Conservation (phyloP, 495 filamentous ascomycete genomes). For the Talaromyces proteolyticus region DNA sequence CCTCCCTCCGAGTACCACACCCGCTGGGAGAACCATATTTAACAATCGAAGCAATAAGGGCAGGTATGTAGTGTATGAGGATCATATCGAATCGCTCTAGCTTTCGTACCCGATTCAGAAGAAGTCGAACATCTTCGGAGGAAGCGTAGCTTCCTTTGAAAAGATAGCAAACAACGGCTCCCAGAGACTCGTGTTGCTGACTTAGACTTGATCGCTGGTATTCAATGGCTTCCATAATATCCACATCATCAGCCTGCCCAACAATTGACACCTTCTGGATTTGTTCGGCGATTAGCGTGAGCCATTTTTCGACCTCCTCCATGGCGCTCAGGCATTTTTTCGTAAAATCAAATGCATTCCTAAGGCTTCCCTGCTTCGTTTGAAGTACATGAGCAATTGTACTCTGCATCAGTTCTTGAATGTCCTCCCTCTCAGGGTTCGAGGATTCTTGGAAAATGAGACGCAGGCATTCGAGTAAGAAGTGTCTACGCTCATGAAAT, state of each 20-base stretch:
- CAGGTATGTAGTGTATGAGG: conserved; percentile 74
- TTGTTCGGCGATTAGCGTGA: conserved; percentile 66
- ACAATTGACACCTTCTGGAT: conserved; percentile 64
- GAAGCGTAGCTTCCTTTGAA: conserved; percentile 66
- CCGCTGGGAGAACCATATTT: conserved; percentile 71
- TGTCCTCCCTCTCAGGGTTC: conserved; percentile 47
- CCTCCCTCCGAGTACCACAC: conserved; percentile 50
- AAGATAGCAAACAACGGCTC: conserved; percentile 65
- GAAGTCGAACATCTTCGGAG: conserved; percentile 62
- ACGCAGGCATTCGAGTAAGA: conserved; percentile 75
- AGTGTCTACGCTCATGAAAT: conserved; percentile 76
- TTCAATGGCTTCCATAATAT: conserved; percentile 64
- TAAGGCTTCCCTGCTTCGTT: conserved; percentile 32
- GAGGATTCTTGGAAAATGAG: conserved; percentile 61
- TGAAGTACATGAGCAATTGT: conserved; percentile 37
- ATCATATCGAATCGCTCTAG: conserved; percentile 66
- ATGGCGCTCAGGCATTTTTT: conserved; percentile 68
- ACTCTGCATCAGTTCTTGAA: conserved; percentile 34
- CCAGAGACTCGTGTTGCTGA: conserved; percentile 85
- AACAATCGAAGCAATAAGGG: conserved; percentile 64
- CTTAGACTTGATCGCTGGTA: conserved; percentile 66
- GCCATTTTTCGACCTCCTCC: conserved; percentile 63
- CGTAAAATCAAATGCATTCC: conserved; percentile 49
- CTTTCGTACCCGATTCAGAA: conserved; percentile 58
- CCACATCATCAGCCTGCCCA: conserved; percentile 48